Percentiles rank a stretch among this genome's conserved stretches.
phyloP scores from a whole-genome alignment of 495 filamentous ascomycete genomes.

The Hypoxylon lienhwacheense region DNA sequence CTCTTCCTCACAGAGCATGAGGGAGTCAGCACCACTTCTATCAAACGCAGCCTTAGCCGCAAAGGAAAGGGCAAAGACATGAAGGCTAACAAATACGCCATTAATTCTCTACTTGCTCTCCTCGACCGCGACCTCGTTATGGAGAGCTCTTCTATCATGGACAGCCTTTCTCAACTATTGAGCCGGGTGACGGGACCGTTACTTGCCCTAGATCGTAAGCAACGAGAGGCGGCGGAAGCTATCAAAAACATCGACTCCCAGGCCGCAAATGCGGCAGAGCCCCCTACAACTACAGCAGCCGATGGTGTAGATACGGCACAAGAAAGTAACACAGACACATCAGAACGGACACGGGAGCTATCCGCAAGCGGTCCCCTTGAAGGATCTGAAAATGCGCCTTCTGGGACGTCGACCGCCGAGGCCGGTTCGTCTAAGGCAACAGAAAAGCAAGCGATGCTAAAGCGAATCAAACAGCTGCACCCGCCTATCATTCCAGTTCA shows the following conservation, averaged over 20 bases:
- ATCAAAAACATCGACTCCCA: conserved; percentile 58
- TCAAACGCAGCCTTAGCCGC: conserved; percentile 75
- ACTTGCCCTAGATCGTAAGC: conserved; percentile 76
- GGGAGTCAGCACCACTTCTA: conserved; percentile 58
- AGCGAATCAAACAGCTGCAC: conserved; percentile 71
- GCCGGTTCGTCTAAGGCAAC: conserved; percentile 49
- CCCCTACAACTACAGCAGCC: conserved; percentile 24
- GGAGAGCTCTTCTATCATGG: conserved; percentile 94
- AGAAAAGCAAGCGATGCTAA: conserved; percentile 60
- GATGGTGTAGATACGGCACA: conserved; percentile 15
- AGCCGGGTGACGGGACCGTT: conserved; percentile 88
- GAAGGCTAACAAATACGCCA: conserved; percentile 82
- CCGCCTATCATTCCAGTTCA: conserved; percentile 87
- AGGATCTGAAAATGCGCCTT: conserved; percentile 27
- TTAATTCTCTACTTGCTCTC: conserved; percentile 86
- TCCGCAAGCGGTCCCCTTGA: conserved; percentile 28
- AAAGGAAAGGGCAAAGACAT: conserved; percentile 84
- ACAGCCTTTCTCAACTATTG: conserved; percentile 81
- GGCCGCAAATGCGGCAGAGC: conserved; percentile 36
- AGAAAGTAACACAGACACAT: neutral
- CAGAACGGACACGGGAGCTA: conserved; percentile 9
- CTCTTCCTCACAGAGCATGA: conserved; percentile 98
- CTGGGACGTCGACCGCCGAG: conserved; percentile 30
- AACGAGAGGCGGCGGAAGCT: conserved; percentile 68
- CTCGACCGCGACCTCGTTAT: conserved; percentile 90